Evolutionary conservation across 2,329 filamentous ascomycete species (phyloP), one percentile per base, ranked within the genome.

Genomic region (Byssothecium circinans): DNA sequence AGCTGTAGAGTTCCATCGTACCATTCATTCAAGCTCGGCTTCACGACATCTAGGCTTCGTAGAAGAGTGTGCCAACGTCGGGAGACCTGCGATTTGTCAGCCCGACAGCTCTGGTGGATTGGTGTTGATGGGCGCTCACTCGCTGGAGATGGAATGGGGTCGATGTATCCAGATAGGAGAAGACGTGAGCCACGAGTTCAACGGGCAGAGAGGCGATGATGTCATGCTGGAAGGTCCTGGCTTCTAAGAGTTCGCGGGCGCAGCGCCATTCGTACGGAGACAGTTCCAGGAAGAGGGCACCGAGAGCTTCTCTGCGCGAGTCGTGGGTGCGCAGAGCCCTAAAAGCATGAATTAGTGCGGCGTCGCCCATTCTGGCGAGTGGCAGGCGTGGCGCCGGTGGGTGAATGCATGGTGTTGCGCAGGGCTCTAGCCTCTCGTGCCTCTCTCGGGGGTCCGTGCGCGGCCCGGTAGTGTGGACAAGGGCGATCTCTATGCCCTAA

Each of bases 131-230:
- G 19, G 27, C 19, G n/a, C 64, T 50, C 54, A 69, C 65, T 8
- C 33, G 34, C 49, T 67, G 67, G 18, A 65, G 49, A 34, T 54
- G 62, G 45, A 64, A 70, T 2, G 60, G 47, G 4, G 61, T 54
- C 37, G 64, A 29, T 35, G 57, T 40, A 34, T 67, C 67, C 47
- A 75, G 40, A 57, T 69, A 54, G 25, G 49, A 46, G 48, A 74
- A 72, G 14, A 74, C 44, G 4, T 62, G 50, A 17, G 64, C 57
- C 5, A 70, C 57, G 7, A 75, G 55, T 57, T 75, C 73, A 12
- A 68, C 14, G 4, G 73, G 73, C 29, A 75, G 50, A 1, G 30
- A 48, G n/a, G 56, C 60, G 25, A 75, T 43, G 27, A 72, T 63
- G 49, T 75, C 72, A 38, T 45, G 50, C 10, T 58, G 52, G 49